Evolutionary conservation across 192 early-diverging fungal species (phyloP).

Genomic region (Podila verticillata): DNA sequence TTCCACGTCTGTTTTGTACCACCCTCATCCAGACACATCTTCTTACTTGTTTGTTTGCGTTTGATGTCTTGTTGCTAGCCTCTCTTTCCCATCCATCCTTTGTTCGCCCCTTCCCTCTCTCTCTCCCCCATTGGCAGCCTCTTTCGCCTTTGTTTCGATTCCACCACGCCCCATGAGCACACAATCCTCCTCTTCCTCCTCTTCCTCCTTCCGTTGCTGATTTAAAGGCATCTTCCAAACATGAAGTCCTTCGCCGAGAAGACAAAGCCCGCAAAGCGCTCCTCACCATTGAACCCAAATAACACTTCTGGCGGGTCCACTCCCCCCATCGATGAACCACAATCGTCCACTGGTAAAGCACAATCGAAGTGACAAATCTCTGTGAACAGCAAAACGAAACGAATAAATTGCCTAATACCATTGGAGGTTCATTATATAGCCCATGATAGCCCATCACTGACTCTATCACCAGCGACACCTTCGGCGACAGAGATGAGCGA

Average conservation of each 20-base stretch:
- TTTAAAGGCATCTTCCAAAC: not conserved
- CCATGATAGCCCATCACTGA: slow-evolving; percentile 30
- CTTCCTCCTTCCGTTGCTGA: not conserved
- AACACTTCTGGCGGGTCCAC: slow-evolving; percentile 19
- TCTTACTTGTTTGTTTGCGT: no score
- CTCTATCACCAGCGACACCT: slow-evolving; percentile 40
- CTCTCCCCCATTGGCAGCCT: not conserved
- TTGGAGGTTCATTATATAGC: not conserved
- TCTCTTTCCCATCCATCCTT: not conserved
- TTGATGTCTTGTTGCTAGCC: no score
- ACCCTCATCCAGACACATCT: no score
- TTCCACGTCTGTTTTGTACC: no score
- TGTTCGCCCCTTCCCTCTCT: not conserved
- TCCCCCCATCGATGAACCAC: slow-evolving; percentile 1
- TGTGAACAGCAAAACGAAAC: not conserved
- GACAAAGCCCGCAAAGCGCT: slow-evolving; percentile 40
- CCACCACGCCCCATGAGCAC: not conserved
- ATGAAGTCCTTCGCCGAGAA: slow-evolving; percentile 41
- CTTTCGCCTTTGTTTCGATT: not conserved
- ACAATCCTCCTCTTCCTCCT: not conserved
- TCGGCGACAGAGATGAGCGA: slow-evolving; percentile 5
- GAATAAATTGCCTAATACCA: no score
- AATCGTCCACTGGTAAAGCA: slow-evolving; percentile 10
- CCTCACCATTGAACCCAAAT: slow-evolving; percentile 48
- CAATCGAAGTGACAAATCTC: not conserved